Evolutionary conservation across 495 filamentous ascomycete genomes (phyloP), one percentile per base, ranked within the genome.

Genomic region (Cairneyella variabilis): DNA sequence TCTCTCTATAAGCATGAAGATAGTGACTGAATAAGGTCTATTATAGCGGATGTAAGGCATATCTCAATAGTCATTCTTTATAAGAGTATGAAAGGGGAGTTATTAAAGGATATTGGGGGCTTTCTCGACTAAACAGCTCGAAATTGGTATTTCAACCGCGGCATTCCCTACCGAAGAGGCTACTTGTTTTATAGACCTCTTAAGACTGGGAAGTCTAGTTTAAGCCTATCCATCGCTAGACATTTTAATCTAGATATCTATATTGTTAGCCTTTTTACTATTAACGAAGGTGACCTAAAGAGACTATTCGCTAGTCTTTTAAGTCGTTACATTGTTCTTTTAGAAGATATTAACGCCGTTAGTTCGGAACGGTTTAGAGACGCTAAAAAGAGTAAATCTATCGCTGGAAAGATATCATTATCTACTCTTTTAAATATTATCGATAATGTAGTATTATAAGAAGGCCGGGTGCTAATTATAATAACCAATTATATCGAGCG

Each of bases 391-490:
- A 51, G 9, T 56, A 51, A 32, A 54, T 54, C 17, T 26, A 4
- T 17, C 38, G 51, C 28, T 62, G 66, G 61, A 37, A 71, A 71
- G 30, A 60, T 92, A 50, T 83, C 83, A 0, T 76, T 91, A 17
- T 90, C 85, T 1, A 84, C 79, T 1, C 67, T 91, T 9, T 71
- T 91, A 30, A 91, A 91, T 55, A 85, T 85, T 22, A 78, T 91
- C 23, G 86, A 91, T 60, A 84, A 85, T 20, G 83, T 89, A 17
- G 82, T 80, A 6, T 82, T 79, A 2, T 79, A 82, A 41, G 86
- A 91, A 62, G 88, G 87, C 14, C 78, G 84, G 6, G 79, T 90
- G 17, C 75, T 90, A 12, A 84, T 91, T 54, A 91, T 91, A 84
- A 91, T 85, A 2, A 89, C 86, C 42, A 91, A 91, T 59, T 82